phyloP scores from a whole-genome alignment of 202 grass and related monocot species.

The Schoenoplectus tabernaemontani region DNA sequence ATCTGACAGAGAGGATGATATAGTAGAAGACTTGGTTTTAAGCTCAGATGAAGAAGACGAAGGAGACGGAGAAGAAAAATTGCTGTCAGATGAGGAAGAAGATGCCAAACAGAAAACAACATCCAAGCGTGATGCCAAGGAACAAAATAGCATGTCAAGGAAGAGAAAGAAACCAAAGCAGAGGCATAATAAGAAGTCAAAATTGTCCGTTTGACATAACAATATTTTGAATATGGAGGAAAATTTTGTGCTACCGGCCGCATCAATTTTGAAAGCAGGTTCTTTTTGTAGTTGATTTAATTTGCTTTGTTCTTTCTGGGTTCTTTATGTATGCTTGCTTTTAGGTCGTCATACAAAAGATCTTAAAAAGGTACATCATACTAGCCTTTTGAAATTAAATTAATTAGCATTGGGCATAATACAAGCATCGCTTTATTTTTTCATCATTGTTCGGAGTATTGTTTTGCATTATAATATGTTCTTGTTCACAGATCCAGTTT shows the following conservation, averaged over 20 bases:
- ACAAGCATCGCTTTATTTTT: too few species aligned
- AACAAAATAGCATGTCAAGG: constrained; percentile 5
- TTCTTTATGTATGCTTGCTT: neutral
- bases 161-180: constrained; percentile 2
- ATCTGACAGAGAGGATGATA: constrained; percentile 33
- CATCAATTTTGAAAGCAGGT: constrained; percentile 12
- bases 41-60: constrained; percentile 28
- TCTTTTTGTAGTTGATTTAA: neutral
- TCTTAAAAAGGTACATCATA: neutral
- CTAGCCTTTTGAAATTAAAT: neutral
- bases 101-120: constrained; percentile 30
- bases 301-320: neutral
- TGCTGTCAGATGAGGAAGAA: constrained; percentile 2
- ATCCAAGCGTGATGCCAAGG: constrained; percentile 39
- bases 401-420: neutral
- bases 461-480: too few species aligned
- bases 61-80: constrained; percentile 32
- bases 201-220: neutral
- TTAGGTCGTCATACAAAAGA: neutral
- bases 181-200: constrained; percentile 9
- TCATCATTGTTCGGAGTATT: too few species aligned
- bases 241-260: neutral
- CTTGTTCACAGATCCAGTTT: neutral
- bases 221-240: neutral
- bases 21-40: constrained; percentile 17